Base-by-base conservation (phyloP, 495 filamentous ascomycete species). In the Rusavskia elegans region DNA sequence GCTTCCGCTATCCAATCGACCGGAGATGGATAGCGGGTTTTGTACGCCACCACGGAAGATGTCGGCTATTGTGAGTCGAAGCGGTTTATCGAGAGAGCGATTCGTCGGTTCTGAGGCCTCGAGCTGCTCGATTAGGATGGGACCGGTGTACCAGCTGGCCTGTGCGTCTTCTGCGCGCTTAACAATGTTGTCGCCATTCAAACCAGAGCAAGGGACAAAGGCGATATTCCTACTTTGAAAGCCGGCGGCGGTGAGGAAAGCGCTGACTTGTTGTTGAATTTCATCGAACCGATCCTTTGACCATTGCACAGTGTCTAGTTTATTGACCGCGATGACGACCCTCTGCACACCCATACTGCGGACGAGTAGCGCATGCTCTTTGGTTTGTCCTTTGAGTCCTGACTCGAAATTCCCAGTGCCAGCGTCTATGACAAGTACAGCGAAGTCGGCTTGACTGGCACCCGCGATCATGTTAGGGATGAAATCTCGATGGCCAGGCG, bases 391-490 rank as follows among this genome's bases (percentile, higher is more conserved):
- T 58, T 83, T 89, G 37, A 98, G 73, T 0, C 92, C 92, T 0
- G 87, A 84, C 63, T 98, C 92, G 56, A 96, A 96, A 23, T 85
- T 87, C 21, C 89, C 89, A 0, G 76, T 83, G 49, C 81, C 79
- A 21, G 92, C 82, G 64, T 98, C 92, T 49, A 98, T 85, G 35
- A 98, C 92, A 5, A 98, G 72, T 9, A 98, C 84, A 0, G 90
- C 93, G 63, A 97, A 95, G 64, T 98, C 93, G 2, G 92, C 92
- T 65, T 96, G 90, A 39, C 84, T 87, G 23, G 89, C 89, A 0
- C 92, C 92, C 3, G 89, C 93, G 61, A 98, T 96, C 92, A 98
- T 98, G 64, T 95, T 97, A 2, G 92, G 92, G 39, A 97, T 86
- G 63, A 97, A 98, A 59, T 98, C 93, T 57, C 80, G 75, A 66